phyloP scores from a whole-genome alignment of 371 early-diverging fungal species.

The Mycotypha africana region DNA sequence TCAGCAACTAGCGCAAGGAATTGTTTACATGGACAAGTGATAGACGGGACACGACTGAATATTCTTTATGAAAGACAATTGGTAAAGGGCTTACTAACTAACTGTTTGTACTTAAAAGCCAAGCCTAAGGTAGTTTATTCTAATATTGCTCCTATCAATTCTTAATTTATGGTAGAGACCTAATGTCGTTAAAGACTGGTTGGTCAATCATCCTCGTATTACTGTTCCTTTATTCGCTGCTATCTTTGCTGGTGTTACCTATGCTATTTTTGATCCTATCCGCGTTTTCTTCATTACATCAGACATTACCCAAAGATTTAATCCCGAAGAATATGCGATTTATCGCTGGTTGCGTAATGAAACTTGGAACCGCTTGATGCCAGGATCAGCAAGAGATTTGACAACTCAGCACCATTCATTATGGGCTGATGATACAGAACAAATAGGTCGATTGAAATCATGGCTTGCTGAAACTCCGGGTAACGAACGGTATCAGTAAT shows the following conservation, averaged over 20 bases:
- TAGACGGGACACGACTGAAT: slow-evolving; percentile 64
- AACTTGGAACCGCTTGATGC: slow-evolving; percentile 46
- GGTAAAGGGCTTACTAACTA: too few relatives aligned
- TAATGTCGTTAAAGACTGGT: slow-evolving; percentile 65
- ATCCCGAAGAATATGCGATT: slow-evolving; percentile 54
- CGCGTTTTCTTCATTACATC: slow-evolving; percentile 82
- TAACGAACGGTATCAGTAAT: too few relatives aligned
- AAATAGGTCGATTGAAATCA: slow-evolving; percentile 49
- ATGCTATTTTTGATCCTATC: slow-evolving; percentile 88
- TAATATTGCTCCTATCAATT: neutral
- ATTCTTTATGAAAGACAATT: slow-evolving; percentile 67
- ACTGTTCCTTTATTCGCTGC: slow-evolving; percentile 73
- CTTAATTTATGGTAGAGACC: slow-evolving; percentile 30
- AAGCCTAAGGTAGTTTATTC: too few relatives aligned
- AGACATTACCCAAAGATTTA: slow-evolving; percentile 75
- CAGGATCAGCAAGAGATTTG: neutral
- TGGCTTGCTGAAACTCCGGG: slow-evolving; percentile 70
- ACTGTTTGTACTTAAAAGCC: too few relatives aligned
- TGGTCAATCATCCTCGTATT: slow-evolving; percentile 66
- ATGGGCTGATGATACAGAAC: slow-evolving; percentile 63
- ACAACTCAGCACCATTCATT: slow-evolving; percentile 6
- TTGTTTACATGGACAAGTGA: slow-evolving; percentile 74
- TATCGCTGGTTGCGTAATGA: slow-evolving; percentile 63
- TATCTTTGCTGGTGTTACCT: slow-evolving; percentile 69
- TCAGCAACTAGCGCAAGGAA: slow-evolving; percentile 86